These are phyloP conservation scores for Gastrodia elata DNA, from an alignment of 106 monocot genomes.

Conservation along the genomic window DNA sequence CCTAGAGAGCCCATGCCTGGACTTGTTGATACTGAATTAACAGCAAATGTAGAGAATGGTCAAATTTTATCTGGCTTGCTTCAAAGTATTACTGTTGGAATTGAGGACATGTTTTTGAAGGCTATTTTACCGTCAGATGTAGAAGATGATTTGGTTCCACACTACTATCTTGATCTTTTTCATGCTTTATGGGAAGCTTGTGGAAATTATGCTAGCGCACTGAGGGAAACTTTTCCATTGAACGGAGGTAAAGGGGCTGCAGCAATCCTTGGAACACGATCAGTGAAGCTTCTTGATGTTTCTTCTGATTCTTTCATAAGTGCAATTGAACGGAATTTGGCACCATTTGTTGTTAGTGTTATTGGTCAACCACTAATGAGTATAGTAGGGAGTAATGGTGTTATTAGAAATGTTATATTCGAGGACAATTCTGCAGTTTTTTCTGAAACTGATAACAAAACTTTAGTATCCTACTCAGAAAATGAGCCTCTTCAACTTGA, in stretches of 20 bases:
- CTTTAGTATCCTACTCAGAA: conserved; percentile 46
- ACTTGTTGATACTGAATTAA: conserved; percentile 44
- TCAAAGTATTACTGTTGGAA: conserved; percentile 56
- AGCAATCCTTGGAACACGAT: conserved; percentile 69
- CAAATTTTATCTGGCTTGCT: conserved; percentile 62
- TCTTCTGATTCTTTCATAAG: conserved; percentile 31
- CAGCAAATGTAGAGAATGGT: conserved; percentile 70
- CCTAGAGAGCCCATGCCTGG: conserved; percentile 86
- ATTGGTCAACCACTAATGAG: conserved; percentile 36
- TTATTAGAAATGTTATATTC: conserved; percentile 61
- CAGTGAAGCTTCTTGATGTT: conserved; percentile 84
- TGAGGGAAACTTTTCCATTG: conserved; percentile 63
- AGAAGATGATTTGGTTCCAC: conserved; percentile 16
- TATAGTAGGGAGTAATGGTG: conserved; percentile 30
- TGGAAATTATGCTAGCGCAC: conserved; percentile 47
- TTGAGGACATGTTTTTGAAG: conserved; percentile 94
- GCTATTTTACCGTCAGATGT: conserved; percentile 41
- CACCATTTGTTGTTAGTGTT: conserved; percentile 69
- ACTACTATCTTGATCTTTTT: conserved; percentile 57
- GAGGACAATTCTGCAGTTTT: conserved; percentile 28
- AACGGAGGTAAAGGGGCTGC: conserved; percentile 69
- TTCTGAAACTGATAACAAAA: conserved; percentile 13
- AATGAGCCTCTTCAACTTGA: conserved; percentile 36
- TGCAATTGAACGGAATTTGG: conserved; percentile 45
- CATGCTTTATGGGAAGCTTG: conserved; percentile 96